Conservation (phyloP, 345 rosid genomes). For the Hibiscus tridactylites region DNA sequence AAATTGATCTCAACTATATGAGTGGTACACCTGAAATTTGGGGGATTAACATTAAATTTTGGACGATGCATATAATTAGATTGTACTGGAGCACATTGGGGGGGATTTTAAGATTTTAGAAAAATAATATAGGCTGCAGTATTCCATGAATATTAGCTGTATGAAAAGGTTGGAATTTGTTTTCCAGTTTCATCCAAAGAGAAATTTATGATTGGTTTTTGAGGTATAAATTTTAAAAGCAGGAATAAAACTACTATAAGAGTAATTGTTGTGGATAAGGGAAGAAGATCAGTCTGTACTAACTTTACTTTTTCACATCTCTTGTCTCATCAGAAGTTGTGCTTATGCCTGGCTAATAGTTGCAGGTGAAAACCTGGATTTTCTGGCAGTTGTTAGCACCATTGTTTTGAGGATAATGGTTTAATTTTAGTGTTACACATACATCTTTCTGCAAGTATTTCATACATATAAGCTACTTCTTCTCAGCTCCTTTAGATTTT, state of each 20-base stretch:
- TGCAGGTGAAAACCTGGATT: background rate
- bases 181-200: background rate
- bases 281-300: background rate
- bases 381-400: background rate
- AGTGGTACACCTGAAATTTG: background rate
- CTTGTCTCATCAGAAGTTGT: background rate
- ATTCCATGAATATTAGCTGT: background rate
- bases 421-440: background rate
- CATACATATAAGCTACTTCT: background rate
- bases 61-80: background rate
- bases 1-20: background rate
- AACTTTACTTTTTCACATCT: background rate
- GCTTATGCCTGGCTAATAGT: background rate
- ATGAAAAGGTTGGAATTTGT: background rate
- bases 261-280: background rate
- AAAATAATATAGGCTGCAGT: background rate
- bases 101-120: background rate
- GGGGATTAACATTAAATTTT: background rate
- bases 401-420: background rate
- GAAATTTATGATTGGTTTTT: background rate
- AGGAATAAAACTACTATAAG: background rate
- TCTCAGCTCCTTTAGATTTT: slow-evolving; percentile 9
- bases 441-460: background rate
- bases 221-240: background rate
- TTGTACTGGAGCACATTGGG: background rate